Conservation (phyloP, 345 rosid species). For the Combretum micranthum region DNA sequence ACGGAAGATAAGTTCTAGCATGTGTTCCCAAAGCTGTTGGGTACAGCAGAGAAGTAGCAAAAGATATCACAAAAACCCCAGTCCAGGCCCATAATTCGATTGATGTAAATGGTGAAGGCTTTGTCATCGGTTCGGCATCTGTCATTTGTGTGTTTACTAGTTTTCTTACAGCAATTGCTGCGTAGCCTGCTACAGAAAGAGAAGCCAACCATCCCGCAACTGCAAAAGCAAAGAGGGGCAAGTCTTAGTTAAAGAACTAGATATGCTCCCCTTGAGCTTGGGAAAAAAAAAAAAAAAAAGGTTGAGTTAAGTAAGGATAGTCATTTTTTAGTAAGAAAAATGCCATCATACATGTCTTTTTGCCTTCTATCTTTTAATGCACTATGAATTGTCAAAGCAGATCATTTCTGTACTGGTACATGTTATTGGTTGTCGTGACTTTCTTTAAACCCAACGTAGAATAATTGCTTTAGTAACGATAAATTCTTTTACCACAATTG, state of each 20-base stretch:
- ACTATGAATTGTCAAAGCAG: too few species aligned
- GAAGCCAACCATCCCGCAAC: constrained; percentile 97
- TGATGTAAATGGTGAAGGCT: constrained; percentile 69
- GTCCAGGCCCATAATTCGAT: constrained; percentile 73
- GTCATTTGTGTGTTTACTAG: constrained; percentile 76
- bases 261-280: not conserved
- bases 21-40: constrained; percentile 67
- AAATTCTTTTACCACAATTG: too few species aligned
- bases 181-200: constrained; percentile 80
- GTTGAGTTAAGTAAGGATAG: too few species aligned
- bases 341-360: too few species aligned
- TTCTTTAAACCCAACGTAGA: too few species aligned
- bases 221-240: constrained; percentile 19
- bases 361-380: too few species aligned
- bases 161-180: constrained; percentile 81
- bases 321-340: too few species aligned
- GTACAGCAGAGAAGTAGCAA: constrained; percentile 52
- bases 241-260: too few species aligned
- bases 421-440: too few species aligned
- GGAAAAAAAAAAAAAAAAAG: too few species aligned
- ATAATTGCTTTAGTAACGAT: too few species aligned
- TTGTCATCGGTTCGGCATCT: constrained; percentile 91
- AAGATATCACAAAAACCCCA: constrained; percentile 67
- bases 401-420: too few species aligned
- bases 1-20: constrained; percentile 86